Base-by-base conservation (phyloP, 345 rosid species). In the Eucalyptus guilfoylei region DNA sequence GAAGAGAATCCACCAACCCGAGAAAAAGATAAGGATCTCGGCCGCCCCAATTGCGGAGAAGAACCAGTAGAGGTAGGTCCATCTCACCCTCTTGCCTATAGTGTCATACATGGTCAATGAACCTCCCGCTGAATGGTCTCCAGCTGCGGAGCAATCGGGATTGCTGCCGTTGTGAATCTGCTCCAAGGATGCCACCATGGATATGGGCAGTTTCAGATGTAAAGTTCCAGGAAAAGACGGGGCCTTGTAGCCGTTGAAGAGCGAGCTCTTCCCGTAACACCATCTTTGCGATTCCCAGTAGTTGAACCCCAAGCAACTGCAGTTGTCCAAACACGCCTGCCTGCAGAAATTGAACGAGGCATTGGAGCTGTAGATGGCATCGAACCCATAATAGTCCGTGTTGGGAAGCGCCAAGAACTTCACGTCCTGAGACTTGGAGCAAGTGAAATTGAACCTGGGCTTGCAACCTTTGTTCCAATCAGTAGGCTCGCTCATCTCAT, bases 381-480 rank as follows among this genome's bases (percentile, higher is more conserved):
- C 94, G 87, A 86, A 93, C 24, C 95, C 94, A 9, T 86, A 89
- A 72, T 83, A 93, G 86, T 93, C 93, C 5, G 88, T 87, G 4
- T 90, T 69, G 5, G 44, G 87, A 58, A 94, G 50, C 89, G 87
- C 17, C 67, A 93, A 62, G 86, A 93, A 93, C 45, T 89, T 88
- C n/a, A 87, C 62, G 50, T 80, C 49, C 32, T 76, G 88, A 26
- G 85, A 21, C 49, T 47, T 21, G 23, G 92, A 88, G 87, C 93
- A 93, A 14, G 86, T 80, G 86, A 26, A 30, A 15, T 85, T 86
- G 87, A 94, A 89, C 89, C 60, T 88, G 14, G 92, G 92, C 87
- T 92, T 90, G 93, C 96, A 94, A 19, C 94, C 95, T 86, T 91
- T 60, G 86, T 85, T 89, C 95, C 95, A 92, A n/a, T 92, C 81